Evolutionary conservation across 768 basidiomycete species (phyloP).

Genomic region (Clavaria fumosa): DNA sequence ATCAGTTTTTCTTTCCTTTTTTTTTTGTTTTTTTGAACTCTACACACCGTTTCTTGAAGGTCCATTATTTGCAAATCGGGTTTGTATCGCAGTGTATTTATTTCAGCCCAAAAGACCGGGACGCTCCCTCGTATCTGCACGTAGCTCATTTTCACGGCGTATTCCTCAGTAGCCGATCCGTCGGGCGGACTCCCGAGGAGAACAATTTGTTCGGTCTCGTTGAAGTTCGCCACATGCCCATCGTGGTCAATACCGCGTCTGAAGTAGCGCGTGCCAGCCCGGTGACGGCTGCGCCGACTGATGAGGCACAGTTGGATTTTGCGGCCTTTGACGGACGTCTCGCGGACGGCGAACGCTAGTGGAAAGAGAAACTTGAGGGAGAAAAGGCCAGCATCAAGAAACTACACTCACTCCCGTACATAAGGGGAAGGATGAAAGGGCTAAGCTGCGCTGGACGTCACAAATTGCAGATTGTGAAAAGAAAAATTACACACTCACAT

Average conservation of each 20-base stretch:
- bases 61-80: slow-evolving; percentile 98
- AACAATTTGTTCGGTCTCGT: slow-evolving; percentile 93
- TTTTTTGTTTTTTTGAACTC: too few species aligned
- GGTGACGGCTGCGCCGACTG: slow-evolving; percentile 83
- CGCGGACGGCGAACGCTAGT: slow-evolving; percentile 75
- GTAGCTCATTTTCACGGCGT: slow-evolving; percentile 58
- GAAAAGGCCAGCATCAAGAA: slow-evolving; percentile 4
- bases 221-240: slow-evolving; percentile 92
- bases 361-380: slow-evolving; percentile 5
- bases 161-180: slow-evolving; percentile 28
- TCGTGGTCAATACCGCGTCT: slow-evolving; percentile 80
- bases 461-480: slow-evolving; percentile 2
- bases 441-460: slow-evolving; percentile 42
- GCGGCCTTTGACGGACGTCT: slow-evolving; percentile 57
- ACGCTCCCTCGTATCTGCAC: slow-evolving; percentile 91
- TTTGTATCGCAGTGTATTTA: slow-evolving; percentile 90
- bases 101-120: slow-evolving; percentile 91
- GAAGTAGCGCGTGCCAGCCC: slow-evolving; percentile 96
- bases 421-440: slow-evolving; percentile 78
- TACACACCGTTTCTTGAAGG: slow-evolving; percentile 61
- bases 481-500: slow-evolving; percentile 38
- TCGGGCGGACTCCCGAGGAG: slow-evolving; percentile 47
- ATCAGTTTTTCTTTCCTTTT: too few species aligned
- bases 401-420: slow-evolving; percentile 77
- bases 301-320: slow-evolving; percentile 77